Percentiles rank a stretch among this genome's conserved stretches.
Conservation (phyloP, 306 rosid genomes). For the Calophaca sinica region DNA sequence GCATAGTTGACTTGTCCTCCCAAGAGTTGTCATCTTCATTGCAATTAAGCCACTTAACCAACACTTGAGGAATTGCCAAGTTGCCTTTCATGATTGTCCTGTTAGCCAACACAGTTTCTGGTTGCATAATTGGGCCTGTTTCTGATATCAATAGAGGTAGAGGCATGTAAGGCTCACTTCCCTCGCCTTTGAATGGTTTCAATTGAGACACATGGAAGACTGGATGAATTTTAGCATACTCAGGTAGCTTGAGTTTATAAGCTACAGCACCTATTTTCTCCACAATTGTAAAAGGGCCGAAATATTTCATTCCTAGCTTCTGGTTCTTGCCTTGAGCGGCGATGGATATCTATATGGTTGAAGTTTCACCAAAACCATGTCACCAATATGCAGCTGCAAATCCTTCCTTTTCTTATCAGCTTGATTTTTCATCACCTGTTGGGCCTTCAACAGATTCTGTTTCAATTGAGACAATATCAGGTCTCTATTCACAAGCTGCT, state of each 20-base stretch:
- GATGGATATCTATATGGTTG: neutral
- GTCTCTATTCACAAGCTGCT: neutral
- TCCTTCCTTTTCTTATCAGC: neutral
- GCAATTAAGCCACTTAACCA: too few species aligned
- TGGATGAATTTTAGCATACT: neutral
- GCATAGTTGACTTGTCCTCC: too few species aligned
- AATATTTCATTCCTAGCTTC: neutral
- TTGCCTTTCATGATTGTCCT: too few species aligned
- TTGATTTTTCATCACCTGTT: neutral
- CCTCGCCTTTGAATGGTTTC: neutral
- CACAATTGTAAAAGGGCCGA: neutral
- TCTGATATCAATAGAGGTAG: neutral
- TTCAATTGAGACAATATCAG: neutral
- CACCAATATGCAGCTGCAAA: neutral
- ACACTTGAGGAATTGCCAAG: too few species aligned
- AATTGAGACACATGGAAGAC: neutral
- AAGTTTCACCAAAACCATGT: neutral
- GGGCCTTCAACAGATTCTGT: neutral
- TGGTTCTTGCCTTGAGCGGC: neutral
- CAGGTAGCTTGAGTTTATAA: neutral
- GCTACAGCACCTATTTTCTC: neutral
- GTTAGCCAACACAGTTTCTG: neutral
- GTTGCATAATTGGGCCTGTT: neutral
- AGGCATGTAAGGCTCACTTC: neutral
- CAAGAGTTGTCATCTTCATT: too few species aligned